Evolutionary conservation across 2,329 filamentous ascomycete species (phyloP), one percentile per base, ranked within the genome.

Genomic region (Zymoseptoria passerinii): DNA sequence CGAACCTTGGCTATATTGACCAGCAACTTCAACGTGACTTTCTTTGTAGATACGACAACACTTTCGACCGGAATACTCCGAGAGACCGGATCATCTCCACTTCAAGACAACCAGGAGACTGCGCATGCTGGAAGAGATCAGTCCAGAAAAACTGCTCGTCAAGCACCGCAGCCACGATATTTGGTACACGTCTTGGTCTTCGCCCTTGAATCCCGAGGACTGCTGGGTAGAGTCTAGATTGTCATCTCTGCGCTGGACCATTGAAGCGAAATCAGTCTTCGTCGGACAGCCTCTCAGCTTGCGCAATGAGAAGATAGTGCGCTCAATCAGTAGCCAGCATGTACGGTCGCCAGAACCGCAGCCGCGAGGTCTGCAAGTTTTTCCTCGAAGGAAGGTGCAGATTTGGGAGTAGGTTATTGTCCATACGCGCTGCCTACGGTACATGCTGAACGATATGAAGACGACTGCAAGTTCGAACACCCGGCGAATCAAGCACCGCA

Each of bases 371-470:
- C 57, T 90, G 87, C 76, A 80, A 73, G 63, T 89, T 82, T 71
- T 90, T 79, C 68, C 80, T 81, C 69, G 79, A 85, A 70, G 85
- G 85, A 50, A 78, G 77, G 62, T 90, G 87, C 76, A 82, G 76
- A 67, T 84, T 81, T 69, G 86, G 86, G 74, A 77, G 85, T 86
- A 76, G 63, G 78, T 59, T 13, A 50, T n/a, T 28, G 35, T 44
- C 35, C 6, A 44, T n/a, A 2, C n/a, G 16, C 35, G 35, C 35
- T 29, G 50, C 23, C 16, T 27, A 28, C 28, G 10, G 9, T 1
- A 13, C 16, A 54, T 56, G 58, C 58, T 62, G 49, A 62, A 18
- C 13, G 18, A 35, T 13, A 48, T 29, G 20, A 61, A 86, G 84
- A 82, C 60, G 75, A 71, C 54, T 87, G 84, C 73, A 81, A 75